Conservation (phyloP, 2,329 filamentous ascomycete genomes). For the Kalaharituber pfeilii region DNA sequence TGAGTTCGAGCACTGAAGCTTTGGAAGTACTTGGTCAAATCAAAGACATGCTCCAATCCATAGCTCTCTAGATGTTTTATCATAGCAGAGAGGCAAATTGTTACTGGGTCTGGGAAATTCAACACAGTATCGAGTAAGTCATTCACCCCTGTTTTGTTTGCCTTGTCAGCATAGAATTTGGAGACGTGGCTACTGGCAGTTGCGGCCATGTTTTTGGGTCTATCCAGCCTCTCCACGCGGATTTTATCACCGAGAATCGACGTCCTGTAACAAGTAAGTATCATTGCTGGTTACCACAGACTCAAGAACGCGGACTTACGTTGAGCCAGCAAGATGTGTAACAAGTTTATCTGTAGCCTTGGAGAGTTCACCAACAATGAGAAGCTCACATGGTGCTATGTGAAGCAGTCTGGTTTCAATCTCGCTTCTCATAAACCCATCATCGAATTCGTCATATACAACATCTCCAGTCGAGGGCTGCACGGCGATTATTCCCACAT, state of each 20-base stretch:
- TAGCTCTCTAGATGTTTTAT: slow-evolving; percentile 86
- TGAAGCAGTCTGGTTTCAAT: slow-evolving; percentile 90
- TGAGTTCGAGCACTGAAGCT: slow-evolving; percentile 86
- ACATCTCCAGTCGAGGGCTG: slow-evolving; percentile 93
- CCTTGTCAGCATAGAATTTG: slow-evolving; percentile 76
- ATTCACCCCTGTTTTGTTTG: slow-evolving; percentile 45
- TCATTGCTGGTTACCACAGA: not conserved
- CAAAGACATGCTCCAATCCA: slow-evolving; percentile 84
- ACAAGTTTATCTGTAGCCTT: slow-evolving; percentile 85
- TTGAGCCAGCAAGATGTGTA: slow-evolving; percentile 73
- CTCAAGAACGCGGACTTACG: slow-evolving; percentile 8
- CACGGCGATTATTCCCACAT: slow-evolving; percentile 80
- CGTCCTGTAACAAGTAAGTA: slow-evolving; percentile 32
- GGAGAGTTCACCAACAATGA: slow-evolving; percentile 80
- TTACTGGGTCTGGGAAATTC: slow-evolving; percentile 67
- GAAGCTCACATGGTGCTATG: slow-evolving; percentile 86
- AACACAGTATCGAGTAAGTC: slow-evolving; percentile 71
- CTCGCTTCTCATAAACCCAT: slow-evolving; percentile 93
- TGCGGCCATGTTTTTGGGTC: slow-evolving; percentile 62
- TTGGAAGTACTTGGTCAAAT: slow-evolving; percentile 91
- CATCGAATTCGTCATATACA: slow-evolving; percentile 88
- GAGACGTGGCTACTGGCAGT: slow-evolving; percentile 80
- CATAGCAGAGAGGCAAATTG: slow-evolving; percentile 87
- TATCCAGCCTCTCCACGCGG: slow-evolving; percentile 62
- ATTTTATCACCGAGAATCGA: slow-evolving; percentile 87